Percentiles rank a stretch among this genome's conserved stretches.
phyloP scores from a whole-genome alignment of 2,329 filamentous ascomycete species.

The Exophiala oligosperma region DNA sequence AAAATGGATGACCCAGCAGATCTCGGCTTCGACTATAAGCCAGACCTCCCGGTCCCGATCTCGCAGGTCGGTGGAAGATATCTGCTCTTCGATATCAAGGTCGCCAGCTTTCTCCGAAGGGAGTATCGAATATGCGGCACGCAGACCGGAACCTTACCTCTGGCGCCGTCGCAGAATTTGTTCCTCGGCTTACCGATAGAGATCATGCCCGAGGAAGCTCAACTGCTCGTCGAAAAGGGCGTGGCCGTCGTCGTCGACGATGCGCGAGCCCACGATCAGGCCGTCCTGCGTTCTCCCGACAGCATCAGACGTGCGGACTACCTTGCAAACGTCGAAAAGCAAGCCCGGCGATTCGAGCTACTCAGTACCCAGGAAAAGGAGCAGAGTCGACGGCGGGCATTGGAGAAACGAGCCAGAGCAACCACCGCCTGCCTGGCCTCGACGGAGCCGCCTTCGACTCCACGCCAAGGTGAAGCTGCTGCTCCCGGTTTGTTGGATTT shows the following conservation, averaged over 20 bases:
- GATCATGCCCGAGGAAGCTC: constrained; percentile 86
- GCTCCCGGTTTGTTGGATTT: constrained; percentile 6
- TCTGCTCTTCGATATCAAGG: constrained; percentile 84
- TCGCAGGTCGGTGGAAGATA: constrained; percentile 78
- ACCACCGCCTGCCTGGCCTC: constrained; percentile 10
- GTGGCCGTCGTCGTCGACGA: constrained; percentile 82
- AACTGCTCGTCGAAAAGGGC: constrained; percentile 73
- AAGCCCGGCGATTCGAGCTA: constrained; percentile 53
- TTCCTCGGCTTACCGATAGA: constrained; percentile 88
- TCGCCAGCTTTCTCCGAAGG: constrained; percentile 74
- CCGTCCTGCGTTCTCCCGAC: constrained; percentile 57
- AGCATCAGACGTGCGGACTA: constrained; percentile 63
- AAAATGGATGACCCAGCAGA: constrained; percentile 16
- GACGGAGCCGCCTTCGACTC: constrained; percentile 24
- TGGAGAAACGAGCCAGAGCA: constrained; percentile 50
- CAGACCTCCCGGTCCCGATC: constrained; percentile 68
- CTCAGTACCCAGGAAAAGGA: constrained; percentile 50
- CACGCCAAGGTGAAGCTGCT: neutral
- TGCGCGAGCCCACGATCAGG: constrained; percentile 65
- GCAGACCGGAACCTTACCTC: constrained; percentile 82
- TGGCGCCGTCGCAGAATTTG: constrained; percentile 91
- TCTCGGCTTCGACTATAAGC: constrained; percentile 33
- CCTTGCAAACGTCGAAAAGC: constrained; percentile 54
- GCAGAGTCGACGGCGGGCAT: constrained; percentile 49
- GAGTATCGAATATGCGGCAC: constrained; percentile 83